Conservation (phyloP, 441 rosid species). For the Gossypium davidsonii region DNA sequence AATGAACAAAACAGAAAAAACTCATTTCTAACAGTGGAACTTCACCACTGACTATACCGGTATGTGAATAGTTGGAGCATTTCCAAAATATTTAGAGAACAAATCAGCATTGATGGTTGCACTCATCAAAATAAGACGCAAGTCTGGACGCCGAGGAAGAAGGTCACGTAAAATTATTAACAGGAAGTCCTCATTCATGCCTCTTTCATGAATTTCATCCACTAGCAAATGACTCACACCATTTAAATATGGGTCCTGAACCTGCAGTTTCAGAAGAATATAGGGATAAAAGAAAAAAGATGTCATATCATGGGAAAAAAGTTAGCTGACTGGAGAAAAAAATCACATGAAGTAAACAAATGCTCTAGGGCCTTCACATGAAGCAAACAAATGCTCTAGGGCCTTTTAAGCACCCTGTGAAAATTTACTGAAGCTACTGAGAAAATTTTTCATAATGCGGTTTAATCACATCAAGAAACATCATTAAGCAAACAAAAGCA, state of each 20-base stretch:
- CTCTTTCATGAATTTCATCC: conserved; percentile 97
- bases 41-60: conserved; percentile 40
- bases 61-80: conserved; percentile 71
- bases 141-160: conserved; percentile 80
- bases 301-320: background rate
- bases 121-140: conserved; percentile 84
- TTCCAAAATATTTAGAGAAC: conserved; percentile 79
- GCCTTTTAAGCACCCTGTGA: background rate
- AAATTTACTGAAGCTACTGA: background rate
- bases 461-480: background rate
- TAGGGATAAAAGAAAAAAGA: conserved; percentile 10
- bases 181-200: conserved; percentile 92
- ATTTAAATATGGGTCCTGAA: conserved; percentile 70
- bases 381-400: background rate
- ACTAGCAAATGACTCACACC: conserved; percentile 86
- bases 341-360: conserved; percentile 3
- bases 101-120: conserved; percentile 89
- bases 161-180: conserved; percentile 82
- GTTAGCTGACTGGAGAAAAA: background rate
- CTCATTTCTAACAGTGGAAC: background rate
- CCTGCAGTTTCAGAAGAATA: conserved; percentile 43
- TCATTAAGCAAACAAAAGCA: background rate
- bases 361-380: background rate
- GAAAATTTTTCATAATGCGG: background rate
- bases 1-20: conserved; percentile 10